These are phyloP conservation scores for Bryoerythrophyllum caledonicum DNA, from an alignment of 225 moss, liverwort and hornwort genomes.

Conservation along the genomic window DNA sequence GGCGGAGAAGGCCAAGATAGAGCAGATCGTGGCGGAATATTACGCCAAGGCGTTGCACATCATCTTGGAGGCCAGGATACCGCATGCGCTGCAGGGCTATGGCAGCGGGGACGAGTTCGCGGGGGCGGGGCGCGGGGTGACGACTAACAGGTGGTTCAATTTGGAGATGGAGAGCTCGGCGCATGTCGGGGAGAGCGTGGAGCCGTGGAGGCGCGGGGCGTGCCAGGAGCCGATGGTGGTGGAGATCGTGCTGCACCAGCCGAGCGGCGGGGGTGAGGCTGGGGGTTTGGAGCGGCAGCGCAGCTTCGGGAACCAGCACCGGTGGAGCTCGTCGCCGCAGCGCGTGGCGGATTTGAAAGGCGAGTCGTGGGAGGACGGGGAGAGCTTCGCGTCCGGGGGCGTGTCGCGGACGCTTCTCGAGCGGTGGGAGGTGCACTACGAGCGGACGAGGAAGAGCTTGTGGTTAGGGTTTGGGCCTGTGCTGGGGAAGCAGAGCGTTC, in stretches of 20 bases:
- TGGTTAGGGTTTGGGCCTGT: conserved; percentile 70
- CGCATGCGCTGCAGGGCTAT: conserved; percentile 43
- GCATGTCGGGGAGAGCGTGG: conserved; percentile 69
- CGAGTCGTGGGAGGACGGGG: conserved; percentile 73
- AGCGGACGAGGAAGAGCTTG: conserved; percentile 59
- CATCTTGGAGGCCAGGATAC: conserved; percentile 83
- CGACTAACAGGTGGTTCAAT: conserved; percentile 90
- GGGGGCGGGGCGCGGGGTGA: conserved; percentile 16
- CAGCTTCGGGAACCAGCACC: conserved; percentile 33
- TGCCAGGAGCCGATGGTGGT: conserved; percentile 90
- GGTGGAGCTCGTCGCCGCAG: conserved; percentile 42
- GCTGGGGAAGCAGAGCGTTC: conserved; percentile 31
- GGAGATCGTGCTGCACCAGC: conserved; percentile 89
- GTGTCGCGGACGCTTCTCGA: conserved; percentile 78
- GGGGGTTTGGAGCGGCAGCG: conserved; percentile 56
- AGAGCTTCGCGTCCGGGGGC: conserved; percentile 47
- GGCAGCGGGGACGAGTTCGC: conserved; percentile 16
- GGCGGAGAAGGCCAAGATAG: conserved; percentile 78
- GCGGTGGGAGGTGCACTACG: conserved; percentile 92
- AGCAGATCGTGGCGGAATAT: conserved; percentile 93
- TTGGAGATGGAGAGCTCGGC: conserved; percentile 78
- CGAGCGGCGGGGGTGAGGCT: conserved; percentile 42
- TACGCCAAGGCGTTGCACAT: conserved; percentile 87
- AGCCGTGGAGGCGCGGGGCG: conserved; percentile 73
- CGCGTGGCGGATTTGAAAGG: conserved; percentile 52